A percentile compares a stretch with the other conserved stretches of the same genome.
These are phyloP conservation scores for Helenozyma baotianmanensis DNA, from an alignment of 805 yeast species.

Conservation along the genomic window DNA sequence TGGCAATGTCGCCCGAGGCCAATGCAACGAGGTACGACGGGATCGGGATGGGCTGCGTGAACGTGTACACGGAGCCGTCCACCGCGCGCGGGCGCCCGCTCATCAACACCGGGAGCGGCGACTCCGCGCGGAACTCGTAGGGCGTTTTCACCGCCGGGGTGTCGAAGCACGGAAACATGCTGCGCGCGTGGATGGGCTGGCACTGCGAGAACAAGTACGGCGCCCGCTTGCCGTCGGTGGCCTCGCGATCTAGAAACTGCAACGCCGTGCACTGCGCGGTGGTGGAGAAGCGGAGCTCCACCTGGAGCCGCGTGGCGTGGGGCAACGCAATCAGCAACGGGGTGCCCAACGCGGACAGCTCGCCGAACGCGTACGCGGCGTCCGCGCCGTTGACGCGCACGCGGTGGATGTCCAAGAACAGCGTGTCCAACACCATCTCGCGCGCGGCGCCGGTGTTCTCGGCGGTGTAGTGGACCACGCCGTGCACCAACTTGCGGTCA, in stretches of 20 bases:
- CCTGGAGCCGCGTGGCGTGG: slow-evolving; percentile 12
- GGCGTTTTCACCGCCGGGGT: slow-evolving; percentile 80
- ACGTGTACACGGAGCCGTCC: slow-evolving; percentile 37
- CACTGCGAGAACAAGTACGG: slow-evolving; percentile 84
- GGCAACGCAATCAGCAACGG: slow-evolving; percentile 37
- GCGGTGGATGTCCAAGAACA: slow-evolving; percentile 47
- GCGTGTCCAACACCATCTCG: slow-evolving; percentile 61
- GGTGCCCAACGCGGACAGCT: slow-evolving; percentile 54
- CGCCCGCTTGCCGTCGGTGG: slow-evolving; percentile 64
- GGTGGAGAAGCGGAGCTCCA: slow-evolving; percentile 57
- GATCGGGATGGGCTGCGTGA: slow-evolving; percentile 74
- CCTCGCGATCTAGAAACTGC: slow-evolving; percentile 75
- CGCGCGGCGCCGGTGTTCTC: slow-evolving; percentile 19
- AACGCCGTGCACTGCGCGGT: slow-evolving; percentile 76
- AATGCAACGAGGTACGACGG: slow-evolving; percentile 81
- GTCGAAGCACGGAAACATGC: slow-evolving; percentile 85
- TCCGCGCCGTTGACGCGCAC: slow-evolving; percentile 41
- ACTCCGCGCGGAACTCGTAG: slow-evolving; percentile 52
- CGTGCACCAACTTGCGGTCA: slow-evolving; percentile 46
- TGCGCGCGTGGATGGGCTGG: slow-evolving; percentile 87
- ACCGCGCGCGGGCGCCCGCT: slow-evolving; percentile 50
- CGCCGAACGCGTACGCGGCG: slow-evolving; percentile 30
- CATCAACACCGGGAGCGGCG: slow-evolving; percentile 67
- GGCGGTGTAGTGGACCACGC: slow-evolving; percentile 50
- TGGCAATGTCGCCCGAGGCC: slow-evolving; percentile 74